Conservation (phyloP, 2,329 filamentous ascomycete genomes). For the Chaetomium sp. region DNA sequence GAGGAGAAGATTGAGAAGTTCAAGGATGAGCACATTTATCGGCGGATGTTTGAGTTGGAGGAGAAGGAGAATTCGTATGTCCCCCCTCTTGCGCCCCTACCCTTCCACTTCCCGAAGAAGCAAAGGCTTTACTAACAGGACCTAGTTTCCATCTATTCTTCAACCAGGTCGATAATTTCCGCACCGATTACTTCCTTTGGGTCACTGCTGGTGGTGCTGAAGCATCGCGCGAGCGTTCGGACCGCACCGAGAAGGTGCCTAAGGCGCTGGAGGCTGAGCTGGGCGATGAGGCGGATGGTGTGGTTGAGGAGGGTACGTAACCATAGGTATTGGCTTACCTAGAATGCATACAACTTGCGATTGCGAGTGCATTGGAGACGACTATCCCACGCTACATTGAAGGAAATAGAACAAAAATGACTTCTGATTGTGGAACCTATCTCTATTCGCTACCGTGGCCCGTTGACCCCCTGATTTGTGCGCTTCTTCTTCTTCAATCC, state of each 20-base stretch:
- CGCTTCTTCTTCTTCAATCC: too few species aligned
- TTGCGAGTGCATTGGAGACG: too few species aligned
- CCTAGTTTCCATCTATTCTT: conserved; percentile 69
- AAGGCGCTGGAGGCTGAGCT: conserved; percentile 41
- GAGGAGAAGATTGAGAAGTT: conserved; percentile 77
- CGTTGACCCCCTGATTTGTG: too few species aligned
- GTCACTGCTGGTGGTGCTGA: conserved; percentile 62
- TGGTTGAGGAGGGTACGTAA: conserved; percentile 21
- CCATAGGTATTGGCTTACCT: neutral
- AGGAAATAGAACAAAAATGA: too few species aligned
- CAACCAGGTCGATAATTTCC: conserved; percentile 71
- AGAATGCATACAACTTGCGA: too few species aligned
- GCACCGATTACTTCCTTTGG: conserved; percentile 66
- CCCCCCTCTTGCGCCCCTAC: too few species aligned
- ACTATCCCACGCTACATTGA: too few species aligned
- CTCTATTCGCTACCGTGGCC: too few species aligned
- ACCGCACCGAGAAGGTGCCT: conserved; percentile 36
- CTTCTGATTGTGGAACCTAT: too few species aligned
- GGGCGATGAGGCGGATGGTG: conserved; percentile 46
- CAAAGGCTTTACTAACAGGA: neutral
- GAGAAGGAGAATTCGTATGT: conserved; percentile 80
- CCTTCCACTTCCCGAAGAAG: too few species aligned
- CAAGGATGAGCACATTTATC: conserved; percentile 88
- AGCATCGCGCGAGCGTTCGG: conserved; percentile 45
- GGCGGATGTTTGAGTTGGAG: conserved; percentile 83